Base-by-base conservation (phyloP, 768 basidiomycete genomes). In the Psilocybe cyanescens region DNA sequence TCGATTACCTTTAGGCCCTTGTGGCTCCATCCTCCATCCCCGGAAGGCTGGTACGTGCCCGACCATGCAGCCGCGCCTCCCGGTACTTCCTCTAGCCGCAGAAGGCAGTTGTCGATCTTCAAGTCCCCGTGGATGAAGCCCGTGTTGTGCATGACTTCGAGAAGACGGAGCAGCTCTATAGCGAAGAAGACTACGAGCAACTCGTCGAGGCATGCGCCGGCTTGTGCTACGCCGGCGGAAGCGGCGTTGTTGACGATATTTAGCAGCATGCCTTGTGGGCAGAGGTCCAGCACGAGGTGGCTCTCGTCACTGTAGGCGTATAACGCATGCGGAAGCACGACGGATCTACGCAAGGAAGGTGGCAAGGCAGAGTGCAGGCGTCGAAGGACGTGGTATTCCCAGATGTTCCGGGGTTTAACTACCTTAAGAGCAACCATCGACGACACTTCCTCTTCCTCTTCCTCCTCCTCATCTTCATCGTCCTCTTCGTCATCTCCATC, bases 41-140 rank as follows among this genome's bases (percentile, higher is more conserved):
- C 97, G 0, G 80, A 76, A 1, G 90, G 86, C 59, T 89, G 85
- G 77, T 98, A 99, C n/a, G 79, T 75, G 53, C 84, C 76, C 1
- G 87, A 83, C 89, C 96, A 94, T 1, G 85, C 81, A 0, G 88
- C 79, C 0, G 83, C 74, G 1, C 88, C 87, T 3, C 88, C 88
- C 1, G 89, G 88, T 3, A 91, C 87, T 55, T 93, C 91, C 64
- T 94, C 91, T 48, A 99, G 82, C 4, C 97, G 88, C 8, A 99
- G 80, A n/a, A 99, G 83, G 72, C 96, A 97, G 76, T 99, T 99
- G 77, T 99, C 97, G 73, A 99, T 97, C 80, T 99, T 99, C 64
- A 99, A 83, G 76, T 99, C 97, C 33, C 97, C 97, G 69, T 99
- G 97, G 67, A 99, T 92, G 78, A 99, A 93, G 9, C 94, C 93